Conservation (phyloP, 805 yeast genomes). For the Jamesozyma rosinii region DNA sequence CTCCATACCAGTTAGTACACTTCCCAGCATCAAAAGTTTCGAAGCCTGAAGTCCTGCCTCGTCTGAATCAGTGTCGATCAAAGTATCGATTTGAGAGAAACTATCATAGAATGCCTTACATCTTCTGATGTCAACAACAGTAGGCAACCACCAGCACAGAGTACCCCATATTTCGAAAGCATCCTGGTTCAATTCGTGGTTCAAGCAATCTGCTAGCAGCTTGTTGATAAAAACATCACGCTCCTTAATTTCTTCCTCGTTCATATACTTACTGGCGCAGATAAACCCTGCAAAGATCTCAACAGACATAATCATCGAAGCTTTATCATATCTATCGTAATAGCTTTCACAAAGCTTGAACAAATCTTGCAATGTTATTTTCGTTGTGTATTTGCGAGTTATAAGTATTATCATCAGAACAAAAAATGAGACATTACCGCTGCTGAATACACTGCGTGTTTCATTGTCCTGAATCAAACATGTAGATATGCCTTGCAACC, state of each 20-base stretch:
- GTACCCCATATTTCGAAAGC: slow-evolving; percentile 67
- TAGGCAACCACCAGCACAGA: slow-evolving; percentile 64
- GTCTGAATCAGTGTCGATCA: slow-evolving; percentile 42
- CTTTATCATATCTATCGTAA: slow-evolving; percentile 63
- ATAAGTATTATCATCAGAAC: slow-evolving; percentile 44
- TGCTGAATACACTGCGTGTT: slow-evolving; percentile 55
- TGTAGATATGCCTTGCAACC: slow-evolving; percentile 46
- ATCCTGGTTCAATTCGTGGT: slow-evolving; percentile 62
- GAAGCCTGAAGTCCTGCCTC: slow-evolving; percentile 62
- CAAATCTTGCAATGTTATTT: slow-evolving; percentile 42
- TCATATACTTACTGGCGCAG: slow-evolving; percentile 39
- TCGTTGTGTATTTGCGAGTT: slow-evolving; percentile 32
- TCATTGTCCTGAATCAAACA: slow-evolving; percentile 62
- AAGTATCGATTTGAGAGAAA: slow-evolving; percentile 36
- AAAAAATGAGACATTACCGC: slow-evolving; percentile 52
- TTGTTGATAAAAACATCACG: slow-evolving; percentile 41
- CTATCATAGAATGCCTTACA: slow-evolving; percentile 43
- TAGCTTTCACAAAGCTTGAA: slow-evolving; percentile 40
- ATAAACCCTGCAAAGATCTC: slow-evolving; percentile 64
- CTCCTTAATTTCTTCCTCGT: slow-evolving; percentile 24
- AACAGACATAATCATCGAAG: slow-evolving; percentile 66
- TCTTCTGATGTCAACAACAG: slow-evolving; percentile 59
- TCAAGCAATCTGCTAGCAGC: slow-evolving; percentile 40
- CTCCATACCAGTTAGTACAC: slow-evolving; percentile 39
- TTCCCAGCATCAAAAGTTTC: slow-evolving; percentile 42